These are phyloP conservation scores for Atkinsonella hypoxylon DNA, from an alignment of 2,329 filamentous ascomycete species.

Conservation along the genomic window DNA sequence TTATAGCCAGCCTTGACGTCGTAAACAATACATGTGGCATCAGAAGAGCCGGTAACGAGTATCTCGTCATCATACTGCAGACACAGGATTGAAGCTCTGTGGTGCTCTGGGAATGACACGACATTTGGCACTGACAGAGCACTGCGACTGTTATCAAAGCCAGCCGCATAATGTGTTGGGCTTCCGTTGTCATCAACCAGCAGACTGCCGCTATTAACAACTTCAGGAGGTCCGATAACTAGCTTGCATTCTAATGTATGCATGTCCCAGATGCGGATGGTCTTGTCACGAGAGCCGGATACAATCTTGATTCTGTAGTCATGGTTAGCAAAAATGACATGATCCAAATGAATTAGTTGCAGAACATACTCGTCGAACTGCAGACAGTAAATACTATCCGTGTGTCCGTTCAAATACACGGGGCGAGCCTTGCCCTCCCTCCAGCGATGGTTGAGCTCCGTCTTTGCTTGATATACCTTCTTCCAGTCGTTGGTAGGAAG, in stretches of 20 bases:
- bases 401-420: slow-evolving; percentile 85
- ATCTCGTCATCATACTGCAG: slow-evolving; percentile 89
- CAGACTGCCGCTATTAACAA: slow-evolving; percentile 41
- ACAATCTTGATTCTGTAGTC: slow-evolving; percentile 74
- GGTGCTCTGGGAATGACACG: slow-evolving; percentile 52
- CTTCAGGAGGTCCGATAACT: slow-evolving; percentile 68
- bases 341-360: background rate
- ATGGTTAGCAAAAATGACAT: slow-evolving; percentile 3
- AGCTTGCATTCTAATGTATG: slow-evolving; percentile 74
- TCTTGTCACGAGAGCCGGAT: slow-evolving; percentile 89
- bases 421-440: slow-evolving; percentile 63
- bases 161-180: slow-evolving; percentile 43
- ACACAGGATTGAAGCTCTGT: slow-evolving; percentile 88
- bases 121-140: slow-evolving; percentile 39
- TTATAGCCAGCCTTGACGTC: slow-evolving; percentile 67
- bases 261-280: slow-evolving; percentile 93
- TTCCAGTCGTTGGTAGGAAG: slow-evolving; percentile 68
- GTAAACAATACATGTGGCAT: slow-evolving; percentile 85
- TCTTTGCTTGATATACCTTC: slow-evolving; percentile 67
- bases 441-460: slow-evolving; percentile 70
- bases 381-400: slow-evolving; percentile 92
- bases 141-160: slow-evolving; percentile 34
- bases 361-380: slow-evolving; percentile 83
- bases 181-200: slow-evolving; percentile 39
- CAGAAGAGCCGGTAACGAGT: slow-evolving; percentile 89